Evolutionary conservation across 805 yeast genomes (phyloP).

Genomic region (Starmerella khaoyaiensis): DNA sequence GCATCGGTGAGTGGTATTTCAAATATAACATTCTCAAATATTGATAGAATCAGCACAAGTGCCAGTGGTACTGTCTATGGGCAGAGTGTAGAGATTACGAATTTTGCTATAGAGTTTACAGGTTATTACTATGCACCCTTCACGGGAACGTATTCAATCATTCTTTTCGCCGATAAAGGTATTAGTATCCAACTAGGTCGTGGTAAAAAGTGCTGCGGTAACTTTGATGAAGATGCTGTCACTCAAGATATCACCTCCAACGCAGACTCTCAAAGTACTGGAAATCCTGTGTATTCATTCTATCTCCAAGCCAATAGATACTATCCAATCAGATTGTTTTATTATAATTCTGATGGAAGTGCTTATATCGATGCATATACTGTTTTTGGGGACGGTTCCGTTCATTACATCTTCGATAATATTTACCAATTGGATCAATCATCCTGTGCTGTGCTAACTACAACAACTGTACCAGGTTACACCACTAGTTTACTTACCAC

Average conservation of each 20-base stretch:
- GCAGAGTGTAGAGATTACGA: background rate
- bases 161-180: slow-evolving; percentile 2
- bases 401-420: no score
- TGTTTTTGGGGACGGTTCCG: no score
- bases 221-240: slow-evolving; percentile 1
- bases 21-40: background rate
- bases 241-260: no score
- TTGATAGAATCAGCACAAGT: no score
- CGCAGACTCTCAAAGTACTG: no score
- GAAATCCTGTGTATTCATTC: no score
- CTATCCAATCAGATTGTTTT: slow-evolving; percentile 6
- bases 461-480: slow-evolving; percentile 2
- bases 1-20: slow-evolving; percentile 1
- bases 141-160: slow-evolving; percentile 2
- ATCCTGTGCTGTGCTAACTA: slow-evolving; percentile 1
- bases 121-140: slow-evolving; percentile 2
- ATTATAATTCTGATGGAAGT: no score
- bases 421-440: no score
- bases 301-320: background rate
- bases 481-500: background rate
- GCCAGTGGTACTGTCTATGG: slow-evolving; percentile 4
- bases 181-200: slow-evolving; percentile 7
- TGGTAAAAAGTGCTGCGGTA: slow-evolving; percentile 8
- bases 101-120: slow-evolving; percentile 1
- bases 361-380: no score